Conservation (phyloP, 2,329 filamentous ascomycete genomes). For the Verticillium albo-atrum region DNA sequence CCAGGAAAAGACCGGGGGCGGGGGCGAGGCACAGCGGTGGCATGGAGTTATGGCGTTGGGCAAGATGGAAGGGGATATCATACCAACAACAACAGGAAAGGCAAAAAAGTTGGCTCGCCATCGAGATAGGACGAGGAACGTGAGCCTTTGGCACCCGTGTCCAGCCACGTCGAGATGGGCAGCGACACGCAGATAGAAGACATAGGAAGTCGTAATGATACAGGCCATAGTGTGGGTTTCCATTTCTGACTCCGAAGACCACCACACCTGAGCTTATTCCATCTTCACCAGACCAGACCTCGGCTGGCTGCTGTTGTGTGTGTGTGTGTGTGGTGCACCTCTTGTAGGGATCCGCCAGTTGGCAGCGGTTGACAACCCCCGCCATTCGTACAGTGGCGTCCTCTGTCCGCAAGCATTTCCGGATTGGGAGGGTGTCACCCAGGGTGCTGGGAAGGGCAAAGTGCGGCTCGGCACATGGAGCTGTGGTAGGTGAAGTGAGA, state of each 20-base stretch:
- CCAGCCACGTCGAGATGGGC: not conserved
- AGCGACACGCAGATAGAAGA: not conserved
- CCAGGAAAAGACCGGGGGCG: not conserved
- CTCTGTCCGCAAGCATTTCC: slow-evolving; percentile 8
- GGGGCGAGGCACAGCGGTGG: not conserved
- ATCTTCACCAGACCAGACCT: no score
- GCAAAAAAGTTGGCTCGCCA: not conserved
- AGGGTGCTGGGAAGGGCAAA: not conserved
- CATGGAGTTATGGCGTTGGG: not conserved
- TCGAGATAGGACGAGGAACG: not conserved
- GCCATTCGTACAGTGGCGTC: not conserved
- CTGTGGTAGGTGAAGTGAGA: not conserved
- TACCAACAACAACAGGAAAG: not conserved
- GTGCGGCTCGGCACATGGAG: not conserved
- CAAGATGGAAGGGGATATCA: not conserved
- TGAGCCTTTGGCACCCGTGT: no score
- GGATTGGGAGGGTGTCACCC: slow-evolving; percentile 3
- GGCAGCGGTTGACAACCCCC: not conserved
- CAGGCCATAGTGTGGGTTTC: no score
- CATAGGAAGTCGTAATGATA: no score
- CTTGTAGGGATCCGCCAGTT: not conserved
- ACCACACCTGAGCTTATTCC: no score
- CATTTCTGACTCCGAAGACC: no score
- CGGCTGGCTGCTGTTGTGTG: no score
- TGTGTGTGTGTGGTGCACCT: no score